Evolutionary conservation across 768 basidiomycete species (phyloP).

Genomic region (Hygrophoropsis aurantiaca): DNA sequence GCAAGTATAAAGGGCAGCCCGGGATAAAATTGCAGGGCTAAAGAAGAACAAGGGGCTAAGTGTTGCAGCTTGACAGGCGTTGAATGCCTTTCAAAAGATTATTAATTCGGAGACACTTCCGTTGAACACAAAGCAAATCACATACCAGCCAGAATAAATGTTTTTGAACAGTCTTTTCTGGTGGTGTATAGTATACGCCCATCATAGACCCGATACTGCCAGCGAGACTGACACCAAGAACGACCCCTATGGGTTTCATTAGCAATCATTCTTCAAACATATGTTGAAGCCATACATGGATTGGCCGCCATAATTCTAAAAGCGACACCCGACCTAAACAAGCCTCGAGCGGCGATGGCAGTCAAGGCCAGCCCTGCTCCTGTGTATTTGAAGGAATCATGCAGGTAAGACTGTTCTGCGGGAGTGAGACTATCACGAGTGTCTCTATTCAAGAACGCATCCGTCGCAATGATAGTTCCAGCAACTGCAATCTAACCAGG

Average conservation of each 20-base stretch:
- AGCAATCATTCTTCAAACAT: too few species aligned
- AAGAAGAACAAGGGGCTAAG: slow-evolving; percentile 89
- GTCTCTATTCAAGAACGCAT: slow-evolving; percentile 74
- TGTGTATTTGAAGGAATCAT: slow-evolving; percentile 82
- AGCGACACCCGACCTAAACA: slow-evolving; percentile 69
- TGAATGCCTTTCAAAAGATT: slow-evolving; percentile 61
- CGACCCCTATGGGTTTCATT: slow-evolving; percentile 73
- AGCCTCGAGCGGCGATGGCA: slow-evolving; percentile 73
- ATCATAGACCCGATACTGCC: slow-evolving; percentile 86
- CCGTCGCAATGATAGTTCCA: slow-evolving; percentile 61
- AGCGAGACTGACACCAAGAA: slow-evolving; percentile 76
- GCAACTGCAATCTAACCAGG: slow-evolving; percentile 63
- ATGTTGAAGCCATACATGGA: slow-evolving; percentile 76
- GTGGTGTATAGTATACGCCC: slow-evolving; percentile 75
- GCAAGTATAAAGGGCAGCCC: slow-evolving; percentile 85
- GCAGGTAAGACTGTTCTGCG: slow-evolving; percentile 66
- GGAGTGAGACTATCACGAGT: slow-evolving; percentile 65
- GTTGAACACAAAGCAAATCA: slow-evolving; percentile 10
- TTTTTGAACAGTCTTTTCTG: slow-evolving; percentile 74
- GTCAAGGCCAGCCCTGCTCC: slow-evolving; percentile 77
- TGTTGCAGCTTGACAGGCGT: slow-evolving; percentile 82
- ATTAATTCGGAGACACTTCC: too few species aligned
- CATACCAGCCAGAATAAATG: slow-evolving; percentile 79
- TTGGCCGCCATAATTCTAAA: slow-evolving; percentile 81
- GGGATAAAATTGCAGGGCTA: slow-evolving; percentile 78